Evolutionary conservation across 73 alveolate genomes (phyloP).

Genomic region (Tetrahymena borealis): DNA sequence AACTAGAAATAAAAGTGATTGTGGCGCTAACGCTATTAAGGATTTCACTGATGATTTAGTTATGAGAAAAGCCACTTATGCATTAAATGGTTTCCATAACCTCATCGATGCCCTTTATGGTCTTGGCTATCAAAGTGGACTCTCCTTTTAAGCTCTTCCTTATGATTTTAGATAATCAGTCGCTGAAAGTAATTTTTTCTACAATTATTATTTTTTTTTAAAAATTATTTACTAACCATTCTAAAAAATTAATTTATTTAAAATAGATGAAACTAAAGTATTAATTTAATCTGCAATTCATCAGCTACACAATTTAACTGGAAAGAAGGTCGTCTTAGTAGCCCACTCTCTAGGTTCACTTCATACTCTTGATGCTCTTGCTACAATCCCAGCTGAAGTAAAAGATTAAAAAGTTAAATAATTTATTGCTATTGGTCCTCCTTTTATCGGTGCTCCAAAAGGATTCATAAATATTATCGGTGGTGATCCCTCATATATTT

Average conservation of each 20-base stretch:
- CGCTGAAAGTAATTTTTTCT: not conserved
- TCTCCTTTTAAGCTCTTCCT: slow-evolving; percentile 30
- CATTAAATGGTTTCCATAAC: slow-evolving; percentile 19
- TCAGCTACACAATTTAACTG: slow-evolving; percentile 5
- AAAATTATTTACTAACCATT: not conserved
- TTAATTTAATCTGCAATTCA: slow-evolving; percentile 7
- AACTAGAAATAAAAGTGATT: slow-evolving; percentile 1
- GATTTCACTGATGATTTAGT: slow-evolving; percentile 18
- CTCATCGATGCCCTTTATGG: slow-evolving; percentile 5
- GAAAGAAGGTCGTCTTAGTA: slow-evolving; percentile 11
- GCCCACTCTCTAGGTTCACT: slow-evolving; percentile 41
- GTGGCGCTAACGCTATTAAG: slow-evolving; percentile 27
- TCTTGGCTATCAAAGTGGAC: slow-evolving; percentile 29
- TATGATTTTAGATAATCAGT: slow-evolving; percentile 34
- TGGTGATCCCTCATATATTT: slow-evolving; percentile 23
- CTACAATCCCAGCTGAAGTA: not conserved
- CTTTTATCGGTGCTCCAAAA: slow-evolving; percentile 34
- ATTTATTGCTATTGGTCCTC: slow-evolving; percentile 21
- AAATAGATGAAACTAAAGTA: slow-evolving; percentile 11
- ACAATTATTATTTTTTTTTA: not conserved
- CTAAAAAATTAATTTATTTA: not conserved
- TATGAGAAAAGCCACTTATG: slow-evolving; percentile 15
- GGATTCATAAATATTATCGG: slow-evolving; percentile 18
- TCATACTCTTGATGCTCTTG: slow-evolving; percentile 21
- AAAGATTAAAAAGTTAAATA: slow-evolving; percentile 26